Evolutionary conservation across 75 land plant species (phyloP), one percentile per base, ranked within the genome.

Genomic region (Pinus albicaulis): DNA sequence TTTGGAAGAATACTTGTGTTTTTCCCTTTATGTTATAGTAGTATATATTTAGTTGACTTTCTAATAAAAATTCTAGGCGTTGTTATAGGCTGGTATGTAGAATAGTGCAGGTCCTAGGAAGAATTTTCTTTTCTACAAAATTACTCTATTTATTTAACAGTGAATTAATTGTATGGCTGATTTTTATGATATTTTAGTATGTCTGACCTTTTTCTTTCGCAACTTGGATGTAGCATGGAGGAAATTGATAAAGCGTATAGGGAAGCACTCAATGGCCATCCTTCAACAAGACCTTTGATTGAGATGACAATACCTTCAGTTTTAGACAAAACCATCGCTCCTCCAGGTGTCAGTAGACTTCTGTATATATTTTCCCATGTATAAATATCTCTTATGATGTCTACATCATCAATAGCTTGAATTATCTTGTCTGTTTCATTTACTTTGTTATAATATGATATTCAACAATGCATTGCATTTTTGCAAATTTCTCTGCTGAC

Each of bases 291-390:
- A 75, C 99, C 99, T 72, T 28, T 97, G 14, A 97, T 97, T 80
- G 99, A 97, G 83, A 97, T 97, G 99, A 97, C 98, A 58, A 97
- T 97, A 60, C 99, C 99, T 69, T 97, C 99, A 78, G 85, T 76
- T 23, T 72, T 95, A 79, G 99, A 97, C 80, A 87, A 86, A 66
- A 96, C 98, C 31, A 92, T 96, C 24, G 91, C 98, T 77, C 99
- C 99, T 10, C 88, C 95, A 55, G 99, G 99, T 90, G 82, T 53
- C 56, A n/a, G 22, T 25, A 11, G 56, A 73, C 25, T 34, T 14
- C 34, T 17, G 7, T 20, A 44, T 15, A 7, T n/a, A 58, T 78
- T 55, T 77, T 55, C 57, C 17, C 55, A 53, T 66, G 3, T 22
- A 55, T 19, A 59, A 64, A 23, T 57, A 20, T 77, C 68, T 10